Evolutionary conservation across 2,329 filamentous ascomycete species (phyloP).

Genomic region (Colletotrichum cordylinicola): DNA sequence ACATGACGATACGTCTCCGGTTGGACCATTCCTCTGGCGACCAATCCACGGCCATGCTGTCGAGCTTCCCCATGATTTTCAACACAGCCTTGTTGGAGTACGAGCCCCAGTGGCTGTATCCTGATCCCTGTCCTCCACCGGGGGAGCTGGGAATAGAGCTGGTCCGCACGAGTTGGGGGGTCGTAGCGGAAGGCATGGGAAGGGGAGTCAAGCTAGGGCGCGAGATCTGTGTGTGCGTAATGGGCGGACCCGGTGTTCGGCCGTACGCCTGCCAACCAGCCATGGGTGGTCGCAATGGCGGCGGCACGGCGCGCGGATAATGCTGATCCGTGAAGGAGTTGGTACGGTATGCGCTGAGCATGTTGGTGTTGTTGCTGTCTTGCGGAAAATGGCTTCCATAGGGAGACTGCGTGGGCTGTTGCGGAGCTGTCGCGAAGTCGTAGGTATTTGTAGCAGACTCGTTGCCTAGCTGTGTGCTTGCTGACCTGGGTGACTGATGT

Average conservation of each 20-base stretch:
- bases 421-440: conserved; percentile 59
- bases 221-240: conserved; percentile 48
- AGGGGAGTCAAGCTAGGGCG: conserved; percentile 54
- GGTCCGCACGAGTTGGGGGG: conserved; percentile 60
- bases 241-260: conserved; percentile 33
- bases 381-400: conserved; percentile 45
- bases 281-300: conserved; percentile 43
- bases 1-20: conserved; percentile 85
- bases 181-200: conserved; percentile 49
- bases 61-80: conserved; percentile 85
- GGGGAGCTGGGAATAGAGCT: conserved; percentile 54
- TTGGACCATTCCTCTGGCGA: conserved; percentile 79
- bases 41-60: conserved; percentile 85
- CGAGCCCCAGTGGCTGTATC: conserved; percentile 79
- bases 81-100: conserved; percentile 86
- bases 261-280: conserved; percentile 49
- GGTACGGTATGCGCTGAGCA: conserved; percentile 62
- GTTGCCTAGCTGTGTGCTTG: conserved; percentile 33
- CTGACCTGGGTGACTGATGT: conserved; percentile 37
- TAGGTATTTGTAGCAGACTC: conserved; percentile 60
- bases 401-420: conserved; percentile 27
- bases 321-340: conserved; percentile 53
- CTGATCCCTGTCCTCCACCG: conserved; percentile 44
- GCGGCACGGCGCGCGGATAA: conserved; percentile 43
- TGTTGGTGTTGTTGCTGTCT: conserved; percentile 51